Conservation (phyloP, 371 early-diverging fungal species). For the Mortierella sp. region DNA sequence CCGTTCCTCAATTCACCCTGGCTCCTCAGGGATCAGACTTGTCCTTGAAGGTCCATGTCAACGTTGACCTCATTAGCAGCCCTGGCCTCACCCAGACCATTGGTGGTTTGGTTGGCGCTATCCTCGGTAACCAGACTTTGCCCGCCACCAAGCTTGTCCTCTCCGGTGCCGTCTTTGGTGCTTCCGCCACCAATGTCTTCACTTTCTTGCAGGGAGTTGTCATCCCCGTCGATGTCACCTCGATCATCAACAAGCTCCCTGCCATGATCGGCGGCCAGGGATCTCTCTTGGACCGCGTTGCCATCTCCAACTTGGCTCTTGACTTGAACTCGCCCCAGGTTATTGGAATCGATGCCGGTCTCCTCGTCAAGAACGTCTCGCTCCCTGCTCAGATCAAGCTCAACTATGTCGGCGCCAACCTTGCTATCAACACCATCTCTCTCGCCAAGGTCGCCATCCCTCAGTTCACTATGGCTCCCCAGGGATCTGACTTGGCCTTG, state of each 20-base stretch:
- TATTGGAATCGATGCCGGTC: conserved; percentile 43
- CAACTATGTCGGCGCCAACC: conserved; percentile 44
- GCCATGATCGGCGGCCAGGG: conserved; percentile 42
- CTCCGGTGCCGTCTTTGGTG: conserved; percentile 41
- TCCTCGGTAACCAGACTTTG: conserved; percentile 42
- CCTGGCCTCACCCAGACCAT: conserved; percentile 37
- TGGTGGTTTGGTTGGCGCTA: conserved; percentile 41
- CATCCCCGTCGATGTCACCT: conserved; percentile 37
- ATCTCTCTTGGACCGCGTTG: conserved; percentile 41
- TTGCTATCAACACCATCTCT: conserved; percentile 29
- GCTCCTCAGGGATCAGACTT: conserved; percentile 39
- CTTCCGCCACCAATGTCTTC: conserved; percentile 41
- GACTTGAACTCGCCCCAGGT: conserved; percentile 53
- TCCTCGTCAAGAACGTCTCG: conserved; percentile 40
- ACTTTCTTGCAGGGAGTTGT: conserved; percentile 44
- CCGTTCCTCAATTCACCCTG: conserved; percentile 44
- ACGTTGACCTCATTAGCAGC: conserved; percentile 26
- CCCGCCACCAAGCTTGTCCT: conserved; percentile 19
- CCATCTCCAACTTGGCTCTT: conserved; percentile 42
- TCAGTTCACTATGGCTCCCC: conserved; percentile 41
- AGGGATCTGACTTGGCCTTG: conserved; percentile 41
- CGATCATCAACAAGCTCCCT: conserved; percentile 43
- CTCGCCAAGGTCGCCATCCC: conserved; percentile 39
- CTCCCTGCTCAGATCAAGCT: conserved; percentile 48
- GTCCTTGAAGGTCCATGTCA: conserved; percentile 41